Percentiles rank a stretch among this genome's conserved stretches.
phyloP scores from a whole-genome alignment of 2,329 filamentous ascomycete genomes.

The Westerdykella aurantiaca region DNA sequence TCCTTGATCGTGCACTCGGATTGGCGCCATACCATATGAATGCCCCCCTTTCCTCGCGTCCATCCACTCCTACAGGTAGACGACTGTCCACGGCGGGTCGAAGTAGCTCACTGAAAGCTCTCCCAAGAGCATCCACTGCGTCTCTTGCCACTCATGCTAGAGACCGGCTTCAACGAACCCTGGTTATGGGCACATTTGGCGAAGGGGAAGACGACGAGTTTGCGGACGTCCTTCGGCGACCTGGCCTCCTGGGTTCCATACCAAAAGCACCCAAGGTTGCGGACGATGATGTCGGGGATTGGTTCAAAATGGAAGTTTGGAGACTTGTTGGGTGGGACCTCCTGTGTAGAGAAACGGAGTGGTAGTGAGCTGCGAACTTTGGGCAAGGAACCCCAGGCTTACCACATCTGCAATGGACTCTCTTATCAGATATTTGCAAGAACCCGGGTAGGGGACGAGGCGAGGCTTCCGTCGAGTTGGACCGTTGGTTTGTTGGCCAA shows the following conservation, averaged over 20 bases:
- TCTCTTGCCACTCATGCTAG: conserved; percentile 35
- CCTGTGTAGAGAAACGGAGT: conserved; percentile 18
- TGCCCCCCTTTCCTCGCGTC: conserved; percentile 6
- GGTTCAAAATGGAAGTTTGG: conserved; percentile 55
- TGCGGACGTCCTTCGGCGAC: conserved; percentile 39
- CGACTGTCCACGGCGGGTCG: conserved; percentile 14
- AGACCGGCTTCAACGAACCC: conserved; percentile 42
- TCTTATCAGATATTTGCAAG: too few species aligned
- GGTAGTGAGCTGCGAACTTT: background rate
- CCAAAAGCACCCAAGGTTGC: conserved; percentile 33
- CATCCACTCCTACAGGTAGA: conserved; percentile 4
- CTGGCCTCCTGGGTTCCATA: conserved; percentile 20
- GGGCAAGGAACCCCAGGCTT: too few species aligned
- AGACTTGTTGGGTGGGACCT: conserved; percentile 54
- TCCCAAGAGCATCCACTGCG: conserved; percentile 22
- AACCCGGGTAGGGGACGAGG: too few species aligned
- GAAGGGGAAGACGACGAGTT: conserved; percentile 35
- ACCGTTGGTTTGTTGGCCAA: too few species aligned
- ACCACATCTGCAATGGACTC: too few species aligned
- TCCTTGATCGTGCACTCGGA: conserved; percentile 38
- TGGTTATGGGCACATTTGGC: conserved; percentile 43
- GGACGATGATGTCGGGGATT: conserved; percentile 42
- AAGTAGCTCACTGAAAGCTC: conserved; percentile 20
- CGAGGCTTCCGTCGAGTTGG: too few species aligned
- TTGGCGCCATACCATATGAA: conserved; percentile 36